Conservation (phyloP, 768 basidiomycete species). For the Russula olivacea region DNA sequence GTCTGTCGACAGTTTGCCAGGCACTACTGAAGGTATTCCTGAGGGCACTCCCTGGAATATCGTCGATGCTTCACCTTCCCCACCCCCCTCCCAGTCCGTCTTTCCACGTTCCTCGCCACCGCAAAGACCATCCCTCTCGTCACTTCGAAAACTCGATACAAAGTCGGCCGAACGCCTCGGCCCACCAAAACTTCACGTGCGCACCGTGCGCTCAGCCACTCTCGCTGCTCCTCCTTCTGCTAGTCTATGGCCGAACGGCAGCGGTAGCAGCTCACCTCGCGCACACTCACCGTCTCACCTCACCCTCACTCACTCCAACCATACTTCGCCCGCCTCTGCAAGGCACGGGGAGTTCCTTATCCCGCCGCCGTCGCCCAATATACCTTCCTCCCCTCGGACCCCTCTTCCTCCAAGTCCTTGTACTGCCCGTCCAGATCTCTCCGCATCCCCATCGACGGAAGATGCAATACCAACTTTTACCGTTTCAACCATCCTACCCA, state of each 20-base stretch:
- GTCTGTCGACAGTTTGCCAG: conserved; percentile 40
- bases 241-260: conserved; percentile 18
- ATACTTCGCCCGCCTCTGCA: conserved; percentile 50
- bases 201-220: conserved; percentile 56
- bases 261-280: conserved; percentile 23
- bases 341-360: conserved; percentile 38
- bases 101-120: conserved; percentile 49
- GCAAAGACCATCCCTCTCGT: conserved; percentile 57
- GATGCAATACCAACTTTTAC: conserved; percentile 61
- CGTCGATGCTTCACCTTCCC: conserved; percentile 50
- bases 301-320: conserved; percentile 52
- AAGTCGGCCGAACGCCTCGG: conserved; percentile 48
- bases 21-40: conserved; percentile 27
- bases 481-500: conserved; percentile 88
- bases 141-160: conserved; percentile 57
- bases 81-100: conserved; percentile 57
- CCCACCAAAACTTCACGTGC: conserved; percentile 56
- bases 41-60: conserved; percentile 38
- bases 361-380: conserved; percentile 31
- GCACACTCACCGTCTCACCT: conserved; percentile 55
- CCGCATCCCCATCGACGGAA: conserved; percentile 54
- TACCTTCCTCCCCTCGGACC: conserved; percentile 36
- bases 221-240: conserved; percentile 45
- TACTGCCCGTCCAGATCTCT: conserved; percentile 59
- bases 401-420: conserved; percentile 49